Base-by-base conservation (phyloP, 306 rosid genomes). In the Urtica urens region DNA sequence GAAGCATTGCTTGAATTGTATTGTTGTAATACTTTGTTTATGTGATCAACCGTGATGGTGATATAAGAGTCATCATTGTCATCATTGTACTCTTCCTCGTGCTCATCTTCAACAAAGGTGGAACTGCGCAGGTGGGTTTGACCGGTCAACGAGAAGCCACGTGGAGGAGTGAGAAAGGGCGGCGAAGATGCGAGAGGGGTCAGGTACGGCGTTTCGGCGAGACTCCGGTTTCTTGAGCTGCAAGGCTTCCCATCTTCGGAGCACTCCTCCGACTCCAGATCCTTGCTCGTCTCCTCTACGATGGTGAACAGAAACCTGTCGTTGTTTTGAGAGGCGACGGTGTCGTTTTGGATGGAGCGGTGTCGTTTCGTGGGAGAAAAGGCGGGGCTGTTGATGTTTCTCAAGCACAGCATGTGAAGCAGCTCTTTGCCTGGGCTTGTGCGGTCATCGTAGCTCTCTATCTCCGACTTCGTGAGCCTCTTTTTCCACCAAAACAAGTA, bases 401-500 rank as follows among this genome's bases (percentile, higher is more conserved):
- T 79, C 85, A 82, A 90, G 63, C 99, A 90, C 48, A 90, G 82
- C 95, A 79, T 81, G 65, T 75, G 77, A 79, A 90, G 75, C 2
- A 84, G 24, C 67, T 84, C 95, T 41, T 78, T 88, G 24, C 79
- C 65, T 11, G 95, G 93, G 63, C 75, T 76, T 33, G 78, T 75
- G 65, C 77, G 78, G 31, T 77, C 78, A n/a, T n/a, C n/a, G 66
- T 59, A 12, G 31, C 25, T 76, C 27, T 77, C 82, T 46, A 81
- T 73, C 57, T 75, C 85, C 67, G 46, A 41, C 20, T 85, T 82
- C 48, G 75, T 71, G 62, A 81, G 74, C 50, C 79, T 82, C 74
- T 85, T 90, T 81, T 90, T 90, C 96, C 96, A 82, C 99, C 99
- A 85, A 28, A 90, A 44, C 65, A 90, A 59, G 46, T 90, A 90